Conservation (phyloP, 129 eudicot genomes). For the Artemisia tridentata region DNA sequence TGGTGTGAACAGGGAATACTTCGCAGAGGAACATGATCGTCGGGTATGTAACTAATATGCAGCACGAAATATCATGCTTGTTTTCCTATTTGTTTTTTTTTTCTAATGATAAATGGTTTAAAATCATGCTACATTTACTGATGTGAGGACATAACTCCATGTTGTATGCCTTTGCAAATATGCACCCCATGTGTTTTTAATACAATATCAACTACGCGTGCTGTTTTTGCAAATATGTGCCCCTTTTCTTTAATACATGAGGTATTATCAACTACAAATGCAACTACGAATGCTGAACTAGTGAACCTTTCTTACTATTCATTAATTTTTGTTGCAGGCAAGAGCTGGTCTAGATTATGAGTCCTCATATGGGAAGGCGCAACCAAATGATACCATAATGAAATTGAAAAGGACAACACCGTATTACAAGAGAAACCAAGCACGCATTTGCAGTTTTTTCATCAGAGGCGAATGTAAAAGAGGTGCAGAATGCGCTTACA, state of each 20-base stretch:
- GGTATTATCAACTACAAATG: neutral
- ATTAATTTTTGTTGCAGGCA: constrained; percentile 35
- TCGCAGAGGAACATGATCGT: constrained; percentile 95
- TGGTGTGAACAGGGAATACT: constrained; percentile 85
- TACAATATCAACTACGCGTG: too few species aligned
- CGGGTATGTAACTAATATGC: constrained; percentile 47
- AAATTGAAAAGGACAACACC: constrained; percentile 78
- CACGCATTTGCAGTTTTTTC: constrained; percentile 70
- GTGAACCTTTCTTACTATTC: too few species aligned
- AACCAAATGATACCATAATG: constrained; percentile 66
- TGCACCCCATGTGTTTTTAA: too few species aligned
- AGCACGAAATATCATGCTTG: neutral
- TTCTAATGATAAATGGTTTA: neutral
- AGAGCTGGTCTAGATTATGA: constrained; percentile 77
- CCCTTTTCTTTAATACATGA: neutral
- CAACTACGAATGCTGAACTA: neutral
- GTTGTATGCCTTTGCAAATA: too few species aligned
- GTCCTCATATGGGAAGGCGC: constrained; percentile 66
- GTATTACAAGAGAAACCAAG: constrained; percentile 69
- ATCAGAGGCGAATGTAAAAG: constrained; percentile 71
- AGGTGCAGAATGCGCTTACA: constrained; percentile 74
- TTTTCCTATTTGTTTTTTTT: neutral
- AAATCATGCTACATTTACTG: neutral
- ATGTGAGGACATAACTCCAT: too few species aligned
- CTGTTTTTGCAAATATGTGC: neutral